These are phyloP conservation scores for Akanthomyces uredinophilus DNA, from an alignment of 2,329 filamentous ascomycete genomes.

Conservation along the genomic window DNA sequence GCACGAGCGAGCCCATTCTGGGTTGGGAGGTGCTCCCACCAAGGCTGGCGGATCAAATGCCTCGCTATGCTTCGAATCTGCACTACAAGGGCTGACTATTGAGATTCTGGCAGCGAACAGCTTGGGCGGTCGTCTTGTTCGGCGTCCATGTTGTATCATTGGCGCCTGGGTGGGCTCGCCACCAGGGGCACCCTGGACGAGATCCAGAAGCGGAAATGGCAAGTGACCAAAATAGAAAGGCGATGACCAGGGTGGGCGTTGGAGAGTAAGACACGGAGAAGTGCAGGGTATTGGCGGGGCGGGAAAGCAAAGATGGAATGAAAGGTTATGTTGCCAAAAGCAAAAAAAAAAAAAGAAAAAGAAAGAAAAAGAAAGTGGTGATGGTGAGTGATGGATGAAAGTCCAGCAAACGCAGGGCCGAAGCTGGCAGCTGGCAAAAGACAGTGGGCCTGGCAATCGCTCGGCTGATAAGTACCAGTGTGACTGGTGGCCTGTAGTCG, in stretches of 20 bases:
- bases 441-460: background rate
- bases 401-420: background rate
- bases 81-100: too few relatives aligned
- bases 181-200: background rate
- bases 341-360: background rate
- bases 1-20: too few relatives aligned
- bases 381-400: background rate
- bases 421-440: background rate
- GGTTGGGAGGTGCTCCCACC: background rate
- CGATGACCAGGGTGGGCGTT: background rate
- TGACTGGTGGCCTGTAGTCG: background rate
- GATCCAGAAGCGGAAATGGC: conserved; percentile 1
- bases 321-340: conserved; percentile 1
- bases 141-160: background rate
- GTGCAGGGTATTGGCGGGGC: background rate
- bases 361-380: background rate
- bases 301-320: background rate
- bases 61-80: background rate
- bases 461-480: background rate
- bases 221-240: conserved; percentile 10
- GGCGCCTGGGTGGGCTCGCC: background rate
- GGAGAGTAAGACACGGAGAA: conserved; percentile 9
- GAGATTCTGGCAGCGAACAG: too few relatives aligned
- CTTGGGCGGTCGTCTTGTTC: too few relatives aligned
- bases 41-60: background rate